A percentile compares a stretch with the other conserved stretches of the same genome.
These are phyloP conservation scores for Penstemon davidsonii DNA, from an alignment of 257 asterid genomes.

Conservation along the genomic window DNA sequence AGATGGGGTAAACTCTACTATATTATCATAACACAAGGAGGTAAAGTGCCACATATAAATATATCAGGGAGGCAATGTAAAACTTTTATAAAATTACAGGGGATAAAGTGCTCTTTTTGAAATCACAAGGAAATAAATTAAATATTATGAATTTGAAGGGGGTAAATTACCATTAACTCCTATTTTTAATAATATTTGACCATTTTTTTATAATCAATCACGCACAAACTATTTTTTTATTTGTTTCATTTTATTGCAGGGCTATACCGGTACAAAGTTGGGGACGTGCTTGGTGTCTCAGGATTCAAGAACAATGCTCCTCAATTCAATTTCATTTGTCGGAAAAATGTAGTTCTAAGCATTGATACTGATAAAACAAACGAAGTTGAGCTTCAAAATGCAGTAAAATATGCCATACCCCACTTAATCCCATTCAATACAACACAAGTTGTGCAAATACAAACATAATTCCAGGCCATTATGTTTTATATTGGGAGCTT, in stretches of 20 bases:
- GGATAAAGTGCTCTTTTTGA: conserved; percentile 42
- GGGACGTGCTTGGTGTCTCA: conserved; percentile 82
- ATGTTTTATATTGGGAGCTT: too few species aligned
- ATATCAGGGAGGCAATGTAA: too few species aligned
- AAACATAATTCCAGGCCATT: conserved; percentile 66
- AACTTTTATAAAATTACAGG: too few species aligned
- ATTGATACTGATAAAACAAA: conserved; percentile 86
- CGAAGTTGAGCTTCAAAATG: conserved; percentile 87
- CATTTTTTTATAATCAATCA: too few species aligned
- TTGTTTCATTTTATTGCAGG: conserved; percentile 38
- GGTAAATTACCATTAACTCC: too few species aligned
- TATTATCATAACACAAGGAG: too few species aligned
- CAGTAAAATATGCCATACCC: conserved; percentile 60
- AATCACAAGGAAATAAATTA: too few species aligned
- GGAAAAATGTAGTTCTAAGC: conserved; percentile 85
- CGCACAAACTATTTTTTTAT: too few species aligned
- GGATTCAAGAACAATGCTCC: conserved; percentile 96
- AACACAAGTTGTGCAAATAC: conserved; percentile 80
- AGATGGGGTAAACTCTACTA: too few species aligned
- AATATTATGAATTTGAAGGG: too few species aligned
- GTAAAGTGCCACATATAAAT: too few species aligned
- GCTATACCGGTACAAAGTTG: conserved; percentile 78
- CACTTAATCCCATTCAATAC: conserved; percentile 76
- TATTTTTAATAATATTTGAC: too few species aligned
- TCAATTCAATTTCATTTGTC: conserved; percentile 83